Evolutionary conservation across 345 rosid genomes (phyloP), one percentile per base, ranked within the genome.

Genomic region (Orychophragmus violaceus): DNA sequence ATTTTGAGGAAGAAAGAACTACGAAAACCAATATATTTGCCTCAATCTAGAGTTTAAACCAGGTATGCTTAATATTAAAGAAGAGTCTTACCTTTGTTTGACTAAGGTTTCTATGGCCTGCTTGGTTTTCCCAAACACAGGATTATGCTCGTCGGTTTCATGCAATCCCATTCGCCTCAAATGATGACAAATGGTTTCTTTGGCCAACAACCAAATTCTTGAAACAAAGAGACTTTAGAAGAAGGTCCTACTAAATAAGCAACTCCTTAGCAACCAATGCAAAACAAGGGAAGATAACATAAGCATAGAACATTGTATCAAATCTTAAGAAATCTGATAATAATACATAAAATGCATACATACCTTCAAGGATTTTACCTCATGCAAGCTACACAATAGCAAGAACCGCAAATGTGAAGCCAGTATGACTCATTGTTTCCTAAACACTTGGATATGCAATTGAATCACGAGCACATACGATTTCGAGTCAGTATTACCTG

Each of bases 101-200:
- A 90, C 94, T 63, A 88, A 79, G 0, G 78, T 76, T 81, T 93
- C 94, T 67, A 93, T n/a, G 14, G 84, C 77, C 77, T 86, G 88
- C 81, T 90, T 93, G 57, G 77, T 72, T 74, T 82, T 84, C 16
- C 97, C 98, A 48, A 88, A 81, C 52, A 80, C 82, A 1, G 85
- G 83, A 74, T 86, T 86, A 77, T 60, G 83, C 77, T 77, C 90
- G 76, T 85, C 86, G 59, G 16, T 76, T 69, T 85, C 94, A 44
- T 59, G 68, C 74, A 90, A 63, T 37, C 94, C 91, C 85, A 87
- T 59, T 32, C 83, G 81, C 72, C 53, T 83, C 79, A 93, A 76
- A 58, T 90, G 91, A 78, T 80, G 83, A 96, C 98, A 93, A 21
- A 90, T 79, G 29, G 70, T 79, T 52, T 93, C 97, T 93, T 80